Base-by-base conservation (phyloP, 306 rosid genomes). In the Quercus wislizeni region DNA sequence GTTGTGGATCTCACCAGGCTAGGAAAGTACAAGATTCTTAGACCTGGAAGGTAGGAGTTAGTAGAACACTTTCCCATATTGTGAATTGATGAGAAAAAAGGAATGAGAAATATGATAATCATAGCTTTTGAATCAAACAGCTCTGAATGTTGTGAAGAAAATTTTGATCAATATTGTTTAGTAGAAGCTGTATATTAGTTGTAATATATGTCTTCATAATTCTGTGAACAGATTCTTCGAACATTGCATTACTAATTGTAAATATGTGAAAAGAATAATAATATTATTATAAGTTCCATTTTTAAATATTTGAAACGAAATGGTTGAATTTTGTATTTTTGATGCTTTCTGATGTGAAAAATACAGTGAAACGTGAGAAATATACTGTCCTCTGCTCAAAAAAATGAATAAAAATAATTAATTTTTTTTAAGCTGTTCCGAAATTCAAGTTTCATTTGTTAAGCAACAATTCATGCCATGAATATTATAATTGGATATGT, bases 31-130 rank as follows among this genome's bases (percentile, higher is more conserved):
- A 95, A 84, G 86, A 91, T 95, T 81, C 89, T 93, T 75, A 86
- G 97, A 87, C 86, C 97, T 62, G 99, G 96, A 90, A 95, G 99
- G 99, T 95, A 87, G n/a, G 56, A 20, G 14, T 69, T 77, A 3
- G 46, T 27, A 58, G 31, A 71, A 62, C 19, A 65, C 19, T 70
- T 57, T 15, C 70, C 49, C 73, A 31, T 58, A 27, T 20, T 33
- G 67, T 10, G 27, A 14, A 61, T 10, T 25, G 67, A 21, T 21
- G 67, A 23, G 67, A 25, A 23, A 3, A 61, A 25, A 23, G 15
- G 33, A 13, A 61, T 10, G 31, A 21, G 67, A 27, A 25, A 9
- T 19, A 3, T 18, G 15, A 9, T 4, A 35, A 35, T 33, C 38
- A 67, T 67, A 9, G 17, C 52, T 67, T 67, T 67, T 8, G 46